Base-by-base conservation (phyloP, 1,284 basidiomycete genomes). In the Stygiomarasmius scandens region DNA sequence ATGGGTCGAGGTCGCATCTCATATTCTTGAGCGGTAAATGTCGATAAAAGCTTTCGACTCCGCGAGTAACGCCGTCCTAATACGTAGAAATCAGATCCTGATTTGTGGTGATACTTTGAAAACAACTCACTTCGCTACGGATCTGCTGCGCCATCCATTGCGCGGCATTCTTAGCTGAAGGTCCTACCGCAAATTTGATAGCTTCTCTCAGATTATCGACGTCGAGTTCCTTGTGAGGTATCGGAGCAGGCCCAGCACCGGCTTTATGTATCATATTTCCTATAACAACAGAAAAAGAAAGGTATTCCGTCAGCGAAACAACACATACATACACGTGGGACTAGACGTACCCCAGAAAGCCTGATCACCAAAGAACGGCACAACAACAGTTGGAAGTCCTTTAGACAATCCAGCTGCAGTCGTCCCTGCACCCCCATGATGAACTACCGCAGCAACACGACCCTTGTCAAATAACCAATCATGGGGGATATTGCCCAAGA, bases 321-420 rank as follows among this genome's bases (percentile, higher is more conserved):
- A 32, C n/a, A 55, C 29, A 32, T 32, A 20, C 23, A 25, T 20
- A 3, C 5, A 46, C 59, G 36, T 36, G 22, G 51, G 22, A 49
- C 38, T 20, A 19, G 23, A 54, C 66, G 41, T 57, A 73, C 77
- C 77, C 77, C 75, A 80, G 55, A 78, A 80, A 2, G 65, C 69
- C 64, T 90, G 87, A 65, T 90, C 88, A 0, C 87, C 87, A 67
- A 89, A 89, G 72, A 86, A 89, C 0, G 86, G 86, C 1, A 88
- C 82, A 0, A 89, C 77, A 8, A 88, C 80, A 0, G 86, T 89
- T 0, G 87, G 86, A 10, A 82, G 68, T 0, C 87, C 86, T 52
- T 85, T 82, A 1, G 81, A 73, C n/a, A 89, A 68, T 2, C 85
- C 85, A 9, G 85, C 82, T 0, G 86, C 84, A 2, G 84, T 83